Evolutionary conservation across 106 monocot species (phyloP), one percentile per base, ranked within the genome.

Genomic region (Narthecium ossifragum): DNA sequence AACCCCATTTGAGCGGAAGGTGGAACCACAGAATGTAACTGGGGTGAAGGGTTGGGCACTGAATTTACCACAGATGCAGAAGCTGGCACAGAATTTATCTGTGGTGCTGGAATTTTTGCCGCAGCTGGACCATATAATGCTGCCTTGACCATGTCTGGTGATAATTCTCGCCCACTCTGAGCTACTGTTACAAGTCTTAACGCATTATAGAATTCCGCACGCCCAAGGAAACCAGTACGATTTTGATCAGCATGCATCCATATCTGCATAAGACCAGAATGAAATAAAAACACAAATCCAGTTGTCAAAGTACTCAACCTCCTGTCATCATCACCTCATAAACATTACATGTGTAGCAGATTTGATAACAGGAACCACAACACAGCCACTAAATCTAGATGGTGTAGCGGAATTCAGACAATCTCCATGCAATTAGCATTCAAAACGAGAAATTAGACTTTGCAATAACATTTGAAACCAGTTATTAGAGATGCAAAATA

Each of bases 91-190:
- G 66, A 26, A 77, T 81, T 76, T 64, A 91, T 85, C 59, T 79
- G 63, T 31, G 91, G 91, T 34, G 83, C 60, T 36, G 85, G 93
- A 61, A 96, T 96, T 83, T 84, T 86, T 57, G 80, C 68, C 46
- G 96, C 80, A 65, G 86, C 90, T 60, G 96, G 90, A 34, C 96
- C 84, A 71, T 74, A 88, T 59, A 88, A 49, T 45, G 93, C 93
- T 52, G 88, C 79, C 60, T 78, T 88, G 27, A 93, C 85, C 5
- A 93, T 88, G 52, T 93, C 93, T 31, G 82, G 76, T 31, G 88
- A 83, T 50, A 93, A 68, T 58, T 74, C 59, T 34, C 82, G 55
- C 9, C 93, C 88, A 62, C 82, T 82, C 67, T 93, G 93, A 26
- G 93, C 88, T 25, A 93, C 93, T 2, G 93, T 93, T 10, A 88